These are phyloP conservation scores for Hanseniaspora pseudoguilliermondii DNA, from an alignment of 805 yeast genomes.

Conservation along the genomic window DNA sequence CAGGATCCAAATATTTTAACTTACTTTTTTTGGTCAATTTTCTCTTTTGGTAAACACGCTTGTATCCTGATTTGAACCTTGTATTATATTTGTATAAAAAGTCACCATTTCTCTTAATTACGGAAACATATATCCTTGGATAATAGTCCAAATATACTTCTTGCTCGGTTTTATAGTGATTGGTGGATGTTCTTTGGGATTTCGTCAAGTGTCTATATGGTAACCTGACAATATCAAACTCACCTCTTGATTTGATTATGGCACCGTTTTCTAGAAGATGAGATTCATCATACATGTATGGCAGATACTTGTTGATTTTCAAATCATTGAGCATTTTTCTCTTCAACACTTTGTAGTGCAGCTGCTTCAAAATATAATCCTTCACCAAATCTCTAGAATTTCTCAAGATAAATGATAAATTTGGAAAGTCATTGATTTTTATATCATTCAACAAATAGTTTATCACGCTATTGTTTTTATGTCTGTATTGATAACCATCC, in stretches of 20 bases:
- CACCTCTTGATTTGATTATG: background rate
- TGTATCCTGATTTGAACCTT: background rate
- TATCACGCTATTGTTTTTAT: background rate
- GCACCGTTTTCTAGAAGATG: background rate
- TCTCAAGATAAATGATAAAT: background rate
- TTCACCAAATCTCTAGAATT: background rate
- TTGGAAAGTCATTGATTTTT: background rate
- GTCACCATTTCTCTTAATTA: background rate
- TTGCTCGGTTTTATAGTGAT: background rate
- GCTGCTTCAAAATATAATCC: background rate
- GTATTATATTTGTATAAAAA: background rate
- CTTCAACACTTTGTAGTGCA: slow-evolving; percentile 4
- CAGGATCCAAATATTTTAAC: background rate
- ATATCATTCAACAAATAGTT: background rate
- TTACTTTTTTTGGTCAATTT: background rate
- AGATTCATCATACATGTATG: background rate
- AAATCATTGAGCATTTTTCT: background rate
- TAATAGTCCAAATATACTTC: background rate
- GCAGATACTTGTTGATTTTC: background rate
- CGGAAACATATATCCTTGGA: background rate
- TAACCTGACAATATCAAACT: background rate
- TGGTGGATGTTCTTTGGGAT: background rate
- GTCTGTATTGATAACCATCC: slow-evolving; percentile 3
- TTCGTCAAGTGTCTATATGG: background rate
- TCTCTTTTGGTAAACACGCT: background rate